Evolutionary conservation across 441 rosid genomes (phyloP), one percentile per base, ranked within the genome.

Genomic region (Populus hybrid): DNA sequence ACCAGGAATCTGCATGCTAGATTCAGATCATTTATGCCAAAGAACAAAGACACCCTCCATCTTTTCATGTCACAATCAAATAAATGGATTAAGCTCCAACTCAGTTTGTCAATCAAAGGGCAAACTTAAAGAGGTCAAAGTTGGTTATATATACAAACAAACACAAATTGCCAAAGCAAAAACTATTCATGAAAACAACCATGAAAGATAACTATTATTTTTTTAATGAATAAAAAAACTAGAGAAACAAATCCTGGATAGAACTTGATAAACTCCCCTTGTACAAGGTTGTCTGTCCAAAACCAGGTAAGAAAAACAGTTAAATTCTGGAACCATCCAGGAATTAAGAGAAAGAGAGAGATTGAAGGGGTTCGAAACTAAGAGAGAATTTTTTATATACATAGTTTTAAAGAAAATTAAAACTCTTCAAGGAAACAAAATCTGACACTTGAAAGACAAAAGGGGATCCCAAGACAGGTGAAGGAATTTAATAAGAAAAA

Each of bases 391-490:
- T 20, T 26, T 67, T 35, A 7, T 3, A 74, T n/a, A 38, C 7
- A 23, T 10, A 31, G 80, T 64, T 7, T 69, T 66, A 28, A 71
- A 70, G 71, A 61, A 20, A 74, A 9, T 72, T 65, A 26, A 70
- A 73, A 76, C 16, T 56, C 71, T 75, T 26, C 67, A 78, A 69
- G 77, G 69, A 38, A 78, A 61, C 63, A 75, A 85, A 45, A 80
- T 78, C 83, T 83, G 82, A 82, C 87, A 80, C 78, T 78, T 28
- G 11, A 26, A 81, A 78, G 83, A 78, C 76, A 66, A 68, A 77
- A 74, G 79, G 72, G 66, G 66, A 80, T 78, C 81, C 56, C 40
- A 10, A 59, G 65, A 76, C 64, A 65, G n/a, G 64, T 59, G n/a
- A 64, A 76, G 68, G 69, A 35, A 72, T 82, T 80, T 72, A 80